Evolutionary conservation across 73 alveolate species (phyloP).

Genomic region (Stentor coeruleus): DNA sequence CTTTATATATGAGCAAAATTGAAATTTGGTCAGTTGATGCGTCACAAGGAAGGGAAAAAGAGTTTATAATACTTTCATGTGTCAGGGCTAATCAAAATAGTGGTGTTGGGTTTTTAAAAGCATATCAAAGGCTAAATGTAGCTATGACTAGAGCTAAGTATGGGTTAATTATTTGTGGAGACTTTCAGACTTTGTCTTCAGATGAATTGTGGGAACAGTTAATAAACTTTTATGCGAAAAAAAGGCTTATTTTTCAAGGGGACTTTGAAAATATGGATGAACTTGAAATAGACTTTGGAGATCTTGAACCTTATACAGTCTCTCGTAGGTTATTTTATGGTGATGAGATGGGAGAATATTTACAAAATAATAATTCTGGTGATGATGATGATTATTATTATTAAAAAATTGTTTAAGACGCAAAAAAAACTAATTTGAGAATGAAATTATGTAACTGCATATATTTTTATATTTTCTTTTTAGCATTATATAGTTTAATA

Average conservation of each 20-base stretch:
- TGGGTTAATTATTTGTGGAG: constrained; percentile 97
- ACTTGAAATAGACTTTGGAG: too few species aligned
- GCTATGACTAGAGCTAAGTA: constrained; percentile 99
- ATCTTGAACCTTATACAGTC: too few species aligned
- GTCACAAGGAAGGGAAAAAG: constrained; percentile 99
- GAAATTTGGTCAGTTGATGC: constrained; percentile 94
- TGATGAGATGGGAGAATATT: too few species aligned
- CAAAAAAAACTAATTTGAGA: too few species aligned
- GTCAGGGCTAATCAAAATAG: constrained; percentile 76
- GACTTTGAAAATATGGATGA: too few species aligned
- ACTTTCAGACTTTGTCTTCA: constrained; percentile 73
- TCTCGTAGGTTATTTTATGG: too few species aligned
- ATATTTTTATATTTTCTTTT: too few species aligned
- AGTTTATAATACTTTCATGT: constrained; percentile 94
- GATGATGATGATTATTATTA: too few species aligned
- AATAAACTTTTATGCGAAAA: constrained; percentile 76
- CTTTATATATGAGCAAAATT: constrained; percentile 36
- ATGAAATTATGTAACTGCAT: too few species aligned
- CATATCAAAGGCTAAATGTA: constrained; percentile 98
- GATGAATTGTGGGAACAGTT: constrained; percentile 85
- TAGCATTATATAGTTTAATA: too few species aligned
- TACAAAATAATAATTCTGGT: too few species aligned
- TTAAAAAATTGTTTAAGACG: too few species aligned
- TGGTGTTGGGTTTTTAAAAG: constrained; percentile 97
- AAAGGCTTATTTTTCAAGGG: constrained; percentile 85